A percentile compares a stretch with the other conserved stretches of the same genome.
Conservation (phyloP, 768 basidiomycete genomes). For the Cyclocybe cylindracea region DNA sequence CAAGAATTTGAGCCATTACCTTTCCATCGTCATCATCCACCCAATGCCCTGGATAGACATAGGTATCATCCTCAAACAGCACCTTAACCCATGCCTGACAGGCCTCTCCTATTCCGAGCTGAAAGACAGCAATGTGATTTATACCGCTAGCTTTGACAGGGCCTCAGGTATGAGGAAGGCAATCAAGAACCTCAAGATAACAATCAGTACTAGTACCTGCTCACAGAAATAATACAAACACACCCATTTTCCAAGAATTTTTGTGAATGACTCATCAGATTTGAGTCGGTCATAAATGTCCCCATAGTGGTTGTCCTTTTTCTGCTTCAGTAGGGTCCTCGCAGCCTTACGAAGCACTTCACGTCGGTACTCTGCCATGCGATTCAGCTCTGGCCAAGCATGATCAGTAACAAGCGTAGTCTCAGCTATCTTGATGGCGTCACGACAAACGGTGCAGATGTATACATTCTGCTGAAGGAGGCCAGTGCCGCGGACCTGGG, state of each 20-base stretch:
- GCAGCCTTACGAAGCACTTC: neutral
- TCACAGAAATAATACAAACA: neutral
- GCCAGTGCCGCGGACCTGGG: neutral
- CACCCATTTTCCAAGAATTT: conserved; percentile 7
- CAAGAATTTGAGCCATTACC: neutral
- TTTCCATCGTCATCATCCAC: conserved; percentile 1
- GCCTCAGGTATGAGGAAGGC: conserved; percentile 1
- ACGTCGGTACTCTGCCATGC: neutral
- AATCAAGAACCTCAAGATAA: conserved; percentile 8
- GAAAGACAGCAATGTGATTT: conserved; percentile 8
- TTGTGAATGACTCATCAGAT: conserved; percentile 2
- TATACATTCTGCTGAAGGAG: conserved; percentile 1
- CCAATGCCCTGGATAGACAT: conserved; percentile 14
- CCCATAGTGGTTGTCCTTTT: neutral
- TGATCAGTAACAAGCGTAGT: neutral
- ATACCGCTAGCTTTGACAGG: neutral
- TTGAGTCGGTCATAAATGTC: neutral
- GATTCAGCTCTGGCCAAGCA: conserved; percentile 10
- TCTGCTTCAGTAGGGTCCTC: neutral
- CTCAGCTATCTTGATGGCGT: conserved; percentile 3
- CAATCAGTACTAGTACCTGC: neutral
- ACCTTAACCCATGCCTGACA: conserved; percentile 5
- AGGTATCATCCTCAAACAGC: conserved; percentile 2
- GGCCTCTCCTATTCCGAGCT: conserved; percentile 2
- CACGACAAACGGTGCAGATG: neutral